Percentiles rank a stretch among this genome's conserved stretches.
Evolutionary conservation across 371 early-diverging fungal genomes (phyloP).

Genomic region (Saksenaea vasiformis): DNA sequence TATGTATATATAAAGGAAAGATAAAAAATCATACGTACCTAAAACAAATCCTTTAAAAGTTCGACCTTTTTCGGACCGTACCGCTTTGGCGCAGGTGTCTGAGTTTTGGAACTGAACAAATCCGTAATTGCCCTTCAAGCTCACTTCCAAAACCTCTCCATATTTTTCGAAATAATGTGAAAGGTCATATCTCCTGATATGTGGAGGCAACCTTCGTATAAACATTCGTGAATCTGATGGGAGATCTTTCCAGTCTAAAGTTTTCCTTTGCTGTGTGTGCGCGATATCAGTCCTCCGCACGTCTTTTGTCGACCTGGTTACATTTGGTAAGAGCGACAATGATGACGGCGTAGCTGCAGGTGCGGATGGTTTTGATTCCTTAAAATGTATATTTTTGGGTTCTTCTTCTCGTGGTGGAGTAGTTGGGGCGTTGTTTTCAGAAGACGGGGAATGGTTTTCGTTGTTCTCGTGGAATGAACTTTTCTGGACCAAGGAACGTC

Average conservation of each 20-base stretch:
- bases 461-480: not conserved
- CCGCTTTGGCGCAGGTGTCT: constrained; percentile 11
- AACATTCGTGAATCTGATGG: constrained; percentile 1
- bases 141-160: constrained; percentile 14
- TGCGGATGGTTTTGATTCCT: not conserved
- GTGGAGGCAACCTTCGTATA: not conserved
- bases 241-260: not conserved
- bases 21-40: constrained; percentile 8
- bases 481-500: not conserved
- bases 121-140: constrained; percentile 9
- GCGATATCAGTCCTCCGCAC: not conserved
- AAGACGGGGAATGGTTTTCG: not conserved
- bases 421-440: not conserved
- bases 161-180: constrained; percentile 10
- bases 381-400: not conserved
- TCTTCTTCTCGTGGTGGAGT: not conserved
- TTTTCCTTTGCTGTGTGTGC: not conserved
- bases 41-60: constrained; percentile 10
- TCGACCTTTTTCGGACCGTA: constrained; percentile 13
- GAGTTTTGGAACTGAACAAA: constrained; percentile 19
- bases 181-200: not conserved
- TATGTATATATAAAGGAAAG: not conserved
- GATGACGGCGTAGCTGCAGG: not conserved
- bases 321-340: not conserved
- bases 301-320: not conserved